These are phyloP conservation scores for Sugiyamaella qingdaonensis DNA, from an alignment of 805 yeast species.

Conservation along the genomic window DNA sequence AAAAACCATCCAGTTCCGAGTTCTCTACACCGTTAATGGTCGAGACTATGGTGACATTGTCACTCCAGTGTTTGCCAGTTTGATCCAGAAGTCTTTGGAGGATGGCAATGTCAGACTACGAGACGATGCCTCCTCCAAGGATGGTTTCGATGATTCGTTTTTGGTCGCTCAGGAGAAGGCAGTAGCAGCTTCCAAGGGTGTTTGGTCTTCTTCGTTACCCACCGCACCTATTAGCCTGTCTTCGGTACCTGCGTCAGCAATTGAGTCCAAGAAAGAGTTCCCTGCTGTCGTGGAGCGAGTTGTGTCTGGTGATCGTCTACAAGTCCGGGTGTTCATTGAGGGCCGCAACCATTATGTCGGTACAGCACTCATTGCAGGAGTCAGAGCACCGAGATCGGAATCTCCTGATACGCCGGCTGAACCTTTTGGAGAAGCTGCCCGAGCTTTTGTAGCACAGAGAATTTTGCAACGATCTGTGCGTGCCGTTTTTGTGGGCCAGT, in stretches of 20 bases:
- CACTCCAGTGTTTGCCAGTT: slow-evolving; percentile 58
- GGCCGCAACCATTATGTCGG: slow-evolving; percentile 46
- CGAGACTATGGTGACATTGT: slow-evolving; percentile 70
- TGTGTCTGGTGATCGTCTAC: slow-evolving; percentile 72
- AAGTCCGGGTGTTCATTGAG: slow-evolving; percentile 51
- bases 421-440: slow-evolving; percentile 64
- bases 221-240: slow-evolving; percentile 16
- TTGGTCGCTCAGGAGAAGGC: slow-evolving; percentile 44
- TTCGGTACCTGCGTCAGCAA: slow-evolving; percentile 21
- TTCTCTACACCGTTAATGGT: slow-evolving; percentile 45
- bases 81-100: slow-evolving; percentile 51
- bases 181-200: slow-evolving; percentile 44
- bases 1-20: slow-evolving; percentile 54
- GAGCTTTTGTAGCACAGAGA: slow-evolving; percentile 56
- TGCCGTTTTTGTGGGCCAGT: slow-evolving; percentile 55
- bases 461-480: slow-evolving; percentile 58
- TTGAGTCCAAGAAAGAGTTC: slow-evolving; percentile 37
- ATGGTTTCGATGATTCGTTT: slow-evolving; percentile 37
- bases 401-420: slow-evolving; percentile 39
- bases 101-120: slow-evolving; percentile 62
- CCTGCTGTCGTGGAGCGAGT: slow-evolving; percentile 69
- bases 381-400: slow-evolving; percentile 66
- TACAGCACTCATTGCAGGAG: slow-evolving; percentile 68
- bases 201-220: slow-evolving; percentile 43
- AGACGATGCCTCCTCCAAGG: slow-evolving; percentile 42